Conservation (phyloP, 306 rosid genomes). For the Vachellia pachyceras region DNA sequence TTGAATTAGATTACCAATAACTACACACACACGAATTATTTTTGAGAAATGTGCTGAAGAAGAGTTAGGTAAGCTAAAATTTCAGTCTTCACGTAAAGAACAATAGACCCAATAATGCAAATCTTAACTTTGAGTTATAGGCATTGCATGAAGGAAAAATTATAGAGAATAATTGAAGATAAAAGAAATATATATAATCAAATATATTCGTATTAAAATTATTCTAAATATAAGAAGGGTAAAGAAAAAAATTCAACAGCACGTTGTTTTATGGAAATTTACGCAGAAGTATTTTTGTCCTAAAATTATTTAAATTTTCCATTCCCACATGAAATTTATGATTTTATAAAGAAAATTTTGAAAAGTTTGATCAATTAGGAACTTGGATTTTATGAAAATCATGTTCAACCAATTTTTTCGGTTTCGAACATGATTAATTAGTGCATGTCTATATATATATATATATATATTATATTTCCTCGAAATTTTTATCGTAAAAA, state of each 20-base stretch:
- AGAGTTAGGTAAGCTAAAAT: not conserved
- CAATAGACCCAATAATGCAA: not conserved
- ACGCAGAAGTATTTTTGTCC: not conserved
- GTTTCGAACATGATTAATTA: not conserved
- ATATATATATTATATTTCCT: not conserved
- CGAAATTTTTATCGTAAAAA: too few relatives aligned
- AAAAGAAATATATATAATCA: too few relatives aligned
- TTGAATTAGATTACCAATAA: not conserved
- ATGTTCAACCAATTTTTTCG: not conserved
- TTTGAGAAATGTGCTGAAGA: not conserved
- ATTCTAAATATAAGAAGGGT: too few relatives aligned
- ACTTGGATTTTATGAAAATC: not conserved
- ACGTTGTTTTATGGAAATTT: too few relatives aligned
- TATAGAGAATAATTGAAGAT: not conserved
- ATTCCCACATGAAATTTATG: not conserved
- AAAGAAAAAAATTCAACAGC: too few relatives aligned
- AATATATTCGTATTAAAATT: not conserved
- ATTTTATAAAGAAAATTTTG: not conserved
- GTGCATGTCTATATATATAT: not conserved
- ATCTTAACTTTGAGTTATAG: not conserved
- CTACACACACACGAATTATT: not conserved
- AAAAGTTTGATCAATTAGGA: not conserved
- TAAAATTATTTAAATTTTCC: not conserved
- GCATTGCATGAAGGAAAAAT: not conserved
- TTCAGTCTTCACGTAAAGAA: not conserved